Evolutionary conservation across 1,284 basidiomycete genomes (phyloP).

Genomic region (Heliocybe sulcata): DNA sequence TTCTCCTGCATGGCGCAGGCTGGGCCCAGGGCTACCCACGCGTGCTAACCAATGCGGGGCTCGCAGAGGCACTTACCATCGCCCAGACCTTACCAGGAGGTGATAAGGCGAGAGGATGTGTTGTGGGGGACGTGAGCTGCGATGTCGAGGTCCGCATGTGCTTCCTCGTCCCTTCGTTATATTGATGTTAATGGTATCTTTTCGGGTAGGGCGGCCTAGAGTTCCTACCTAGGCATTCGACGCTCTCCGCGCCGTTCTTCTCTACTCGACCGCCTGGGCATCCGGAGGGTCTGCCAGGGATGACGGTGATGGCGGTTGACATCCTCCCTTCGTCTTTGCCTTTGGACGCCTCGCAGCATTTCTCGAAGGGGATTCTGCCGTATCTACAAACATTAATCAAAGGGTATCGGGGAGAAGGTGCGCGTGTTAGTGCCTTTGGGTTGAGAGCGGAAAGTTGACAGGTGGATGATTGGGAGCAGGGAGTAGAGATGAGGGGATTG

Average conservation of each 20-base stretch:
- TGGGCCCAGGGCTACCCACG: slow-evolving; percentile 77
- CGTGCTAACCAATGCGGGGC: slow-evolving; percentile 64
- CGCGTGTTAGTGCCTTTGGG: too few species aligned
- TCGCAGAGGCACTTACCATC: slow-evolving; percentile 42
- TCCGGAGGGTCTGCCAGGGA: slow-evolving; percentile 39
- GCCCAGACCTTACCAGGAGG: slow-evolving; percentile 36
- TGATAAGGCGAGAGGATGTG: slow-evolving; percentile 45
- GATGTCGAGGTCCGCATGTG: slow-evolving; percentile 58
- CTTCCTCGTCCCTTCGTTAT: slow-evolving; percentile 3
- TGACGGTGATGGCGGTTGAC: slow-evolving; percentile 82
- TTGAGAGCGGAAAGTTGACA: too few species aligned
- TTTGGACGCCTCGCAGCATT: slow-evolving; percentile 72
- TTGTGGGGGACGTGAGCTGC: slow-evolving; percentile 82
- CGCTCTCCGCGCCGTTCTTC: slow-evolving; percentile 72
- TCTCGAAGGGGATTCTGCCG: slow-evolving; percentile 59
- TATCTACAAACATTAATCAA: slow-evolving; percentile 60
- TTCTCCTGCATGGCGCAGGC: slow-evolving; percentile 81
- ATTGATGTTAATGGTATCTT: neutral
- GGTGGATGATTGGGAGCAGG: too few species aligned
- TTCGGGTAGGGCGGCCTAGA: slow-evolving; percentile 84
- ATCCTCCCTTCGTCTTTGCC: slow-evolving; percentile 84
- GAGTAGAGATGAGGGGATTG: slow-evolving; percentile 16
- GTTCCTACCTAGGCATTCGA: slow-evolving; percentile 71
- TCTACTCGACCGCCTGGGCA: slow-evolving; percentile 35
- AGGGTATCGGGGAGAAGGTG: slow-evolving; percentile 22